Conservation (phyloP, 495 filamentous ascomycete genomes). For the Pyrenopolyporus hunteri region DNA sequence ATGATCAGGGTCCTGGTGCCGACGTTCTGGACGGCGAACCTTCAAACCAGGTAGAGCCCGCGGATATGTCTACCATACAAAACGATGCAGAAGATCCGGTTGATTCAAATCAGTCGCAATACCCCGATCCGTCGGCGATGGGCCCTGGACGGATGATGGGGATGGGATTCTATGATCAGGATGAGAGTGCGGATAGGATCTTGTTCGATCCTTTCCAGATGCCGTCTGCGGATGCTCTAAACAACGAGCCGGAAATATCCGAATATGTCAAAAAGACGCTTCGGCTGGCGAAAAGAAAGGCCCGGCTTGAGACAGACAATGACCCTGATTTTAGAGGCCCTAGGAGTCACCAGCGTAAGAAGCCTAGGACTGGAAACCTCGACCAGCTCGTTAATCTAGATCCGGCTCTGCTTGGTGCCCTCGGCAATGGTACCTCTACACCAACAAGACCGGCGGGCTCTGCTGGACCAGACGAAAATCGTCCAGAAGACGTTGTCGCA, state of each 20-base stretch:
- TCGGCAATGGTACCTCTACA: conserved; percentile 30
- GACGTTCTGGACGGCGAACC: conserved; percentile 8
- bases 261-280: conserved; percentile 57
- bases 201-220: conserved; percentile 57
- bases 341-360: conserved; percentile 47
- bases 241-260: conserved; percentile 51
- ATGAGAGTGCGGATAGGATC: conserved; percentile 57
- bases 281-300: conserved; percentile 53
- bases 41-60: conserved; percentile 29
- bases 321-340: conserved; percentile 55
- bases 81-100: conserved; percentile 35
- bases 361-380: conserved; percentile 43
- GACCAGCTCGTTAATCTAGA: conserved; percentile 45
- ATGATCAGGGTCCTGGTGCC: conserved; percentile 4
- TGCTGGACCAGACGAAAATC: not conserved
- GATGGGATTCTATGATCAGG: conserved; percentile 61
- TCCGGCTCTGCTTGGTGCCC: conserved; percentile 39
- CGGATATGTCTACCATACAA: conserved; percentile 40
- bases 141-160: conserved; percentile 57
- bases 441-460: conserved; percentile 5
- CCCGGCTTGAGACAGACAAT: conserved; percentile 51
- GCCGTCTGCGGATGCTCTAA: conserved; percentile 48
- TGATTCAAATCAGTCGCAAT: conserved; percentile 46
- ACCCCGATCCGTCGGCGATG: conserved; percentile 55
- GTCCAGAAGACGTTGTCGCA: not conserved